Evolutionary conservation across 495 filamentous ascomycete genomes (phyloP).

Genomic region (Friedmanniomyces endolithicus): DNA sequence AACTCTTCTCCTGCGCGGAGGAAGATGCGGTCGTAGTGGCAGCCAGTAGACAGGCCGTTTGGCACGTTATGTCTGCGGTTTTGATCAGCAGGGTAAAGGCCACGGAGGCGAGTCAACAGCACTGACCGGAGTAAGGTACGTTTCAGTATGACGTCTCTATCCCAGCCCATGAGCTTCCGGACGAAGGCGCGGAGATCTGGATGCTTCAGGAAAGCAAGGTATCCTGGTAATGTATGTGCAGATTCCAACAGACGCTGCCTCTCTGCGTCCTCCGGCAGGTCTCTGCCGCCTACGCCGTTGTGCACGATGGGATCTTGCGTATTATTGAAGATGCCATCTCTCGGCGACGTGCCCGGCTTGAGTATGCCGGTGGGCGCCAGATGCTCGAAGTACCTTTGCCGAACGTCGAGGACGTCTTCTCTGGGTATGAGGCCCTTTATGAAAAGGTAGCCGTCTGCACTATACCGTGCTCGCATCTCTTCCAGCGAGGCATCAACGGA

Average conservation of each 20-base stretch:
- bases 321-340: slow-evolving; percentile 22
- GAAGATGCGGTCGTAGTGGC: slow-evolving; percentile 24
- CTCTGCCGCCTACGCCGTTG: slow-evolving; percentile 17
- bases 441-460: slow-evolving; percentile 23
- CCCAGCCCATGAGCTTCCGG: slow-evolving; percentile 20
- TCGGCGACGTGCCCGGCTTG: slow-evolving; percentile 13
- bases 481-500: slow-evolving; percentile 37
- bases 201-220: slow-evolving; percentile 19
- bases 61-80: slow-evolving; percentile 22
- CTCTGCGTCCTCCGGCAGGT: slow-evolving; percentile 13
- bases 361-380: slow-evolving; percentile 21
- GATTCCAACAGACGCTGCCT: slow-evolving; percentile 5
- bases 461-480: slow-evolving; percentile 42
- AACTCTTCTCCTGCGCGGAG: slow-evolving; percentile 22
- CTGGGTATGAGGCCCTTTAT: slow-evolving; percentile 21
- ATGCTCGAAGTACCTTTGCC: slow-evolving; percentile 19
- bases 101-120: neutral
- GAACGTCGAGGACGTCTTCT: slow-evolving; percentile 19
- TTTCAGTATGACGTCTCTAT: slow-evolving; percentile 19
- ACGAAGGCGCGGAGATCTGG: slow-evolving; percentile 16
- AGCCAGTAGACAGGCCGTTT: slow-evolving; percentile 16
- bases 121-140: slow-evolving; percentile 19
- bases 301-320: slow-evolving; percentile 16
- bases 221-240: slow-evolving; percentile 16
- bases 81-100: neutral